Evolutionary conservation across 208 protist genomes (phyloP).

Genomic region (Acanthamoeba healyi): DNA sequence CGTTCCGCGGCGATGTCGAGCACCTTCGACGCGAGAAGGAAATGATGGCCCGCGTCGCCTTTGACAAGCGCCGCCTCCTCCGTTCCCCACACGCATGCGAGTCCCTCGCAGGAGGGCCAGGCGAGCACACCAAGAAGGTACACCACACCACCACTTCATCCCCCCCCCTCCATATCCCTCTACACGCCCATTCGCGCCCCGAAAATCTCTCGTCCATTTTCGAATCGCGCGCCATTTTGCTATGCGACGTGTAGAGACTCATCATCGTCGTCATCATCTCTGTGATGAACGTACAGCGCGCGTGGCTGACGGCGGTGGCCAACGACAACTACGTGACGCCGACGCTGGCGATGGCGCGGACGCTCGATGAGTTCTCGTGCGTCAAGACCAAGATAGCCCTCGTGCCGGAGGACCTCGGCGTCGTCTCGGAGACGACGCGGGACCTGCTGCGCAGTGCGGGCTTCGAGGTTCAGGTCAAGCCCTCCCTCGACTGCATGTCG

Average conservation of each 20-base stretch:
- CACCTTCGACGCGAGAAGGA: neutral
- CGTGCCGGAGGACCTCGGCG: neutral
- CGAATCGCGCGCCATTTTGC: neutral
- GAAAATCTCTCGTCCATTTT: neutral
- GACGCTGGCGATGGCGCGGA: neutral
- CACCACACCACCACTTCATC: neutral
- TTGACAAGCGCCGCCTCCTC: neutral
- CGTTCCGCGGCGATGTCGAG: neutral
- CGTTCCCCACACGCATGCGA: neutral
- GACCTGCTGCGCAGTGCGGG: neutral
- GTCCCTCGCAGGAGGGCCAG: neutral
- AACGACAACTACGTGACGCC: slow-evolving; percentile 42
- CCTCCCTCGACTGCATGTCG: neutral
- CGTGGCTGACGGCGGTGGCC: neutral
- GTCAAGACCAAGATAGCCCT: slow-evolving; percentile 23
- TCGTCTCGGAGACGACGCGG: neutral
- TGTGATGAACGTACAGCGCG: neutral
- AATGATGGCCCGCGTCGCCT: neutral
- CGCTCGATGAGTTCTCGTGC: slow-evolving; percentile 17
- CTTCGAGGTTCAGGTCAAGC: neutral
- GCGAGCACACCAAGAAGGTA: neutral
- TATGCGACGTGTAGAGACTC: too few relatives aligned
- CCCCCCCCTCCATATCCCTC: neutral
- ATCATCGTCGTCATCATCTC: too few relatives aligned
- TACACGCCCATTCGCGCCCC: neutral